Evolutionary conservation across 116 monocot species (phyloP).

Genomic region (Zostera marina): DNA sequence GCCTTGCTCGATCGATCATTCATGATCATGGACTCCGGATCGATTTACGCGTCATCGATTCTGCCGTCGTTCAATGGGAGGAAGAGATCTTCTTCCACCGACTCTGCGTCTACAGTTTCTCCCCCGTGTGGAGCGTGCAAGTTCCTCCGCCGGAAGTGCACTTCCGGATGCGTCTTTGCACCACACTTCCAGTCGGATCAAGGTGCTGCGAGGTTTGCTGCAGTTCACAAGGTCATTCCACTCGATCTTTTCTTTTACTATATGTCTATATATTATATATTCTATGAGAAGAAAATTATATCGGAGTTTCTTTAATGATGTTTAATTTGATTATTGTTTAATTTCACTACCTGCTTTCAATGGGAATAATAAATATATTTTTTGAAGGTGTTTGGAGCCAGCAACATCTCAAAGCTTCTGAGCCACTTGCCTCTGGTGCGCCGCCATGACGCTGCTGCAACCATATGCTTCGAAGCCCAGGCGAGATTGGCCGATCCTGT

Average conservation of each 20-base stretch:
- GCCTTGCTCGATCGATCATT: too few species aligned
- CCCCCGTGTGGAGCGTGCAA: conserved; percentile 57
- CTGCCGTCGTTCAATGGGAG: background rate
- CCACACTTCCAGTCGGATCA: conserved; percentile 33
- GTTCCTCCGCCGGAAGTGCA: conserved; percentile 48
- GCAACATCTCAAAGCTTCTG: conserved; percentile 65
- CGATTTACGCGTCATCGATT: too few species aligned
- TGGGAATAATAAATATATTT: background rate
- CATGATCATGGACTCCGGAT: too few species aligned
- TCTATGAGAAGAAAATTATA: background rate
- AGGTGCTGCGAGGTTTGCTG: conserved; percentile 32
- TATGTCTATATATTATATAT: background rate
- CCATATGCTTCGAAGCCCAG: conserved; percentile 70
- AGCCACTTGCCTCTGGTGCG: conserved; percentile 18
- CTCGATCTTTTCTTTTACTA: background rate
- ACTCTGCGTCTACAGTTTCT: background rate
- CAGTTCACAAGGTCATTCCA: conserved; percentile 19
- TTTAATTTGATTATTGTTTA: background rate
- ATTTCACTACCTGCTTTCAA: conserved; percentile 21
- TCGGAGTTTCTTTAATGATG: background rate
- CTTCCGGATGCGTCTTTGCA: conserved; percentile 39
- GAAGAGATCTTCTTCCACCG: background rate
- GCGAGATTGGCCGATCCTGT: conserved; percentile 59
- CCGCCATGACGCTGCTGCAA: conserved; percentile 34
- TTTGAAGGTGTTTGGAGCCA: conserved; percentile 41